These are phyloP conservation scores for Dioszegia aurantiaca DNA, from an alignment of 768 basidiomycete species.

Conservation along the genomic window DNA sequence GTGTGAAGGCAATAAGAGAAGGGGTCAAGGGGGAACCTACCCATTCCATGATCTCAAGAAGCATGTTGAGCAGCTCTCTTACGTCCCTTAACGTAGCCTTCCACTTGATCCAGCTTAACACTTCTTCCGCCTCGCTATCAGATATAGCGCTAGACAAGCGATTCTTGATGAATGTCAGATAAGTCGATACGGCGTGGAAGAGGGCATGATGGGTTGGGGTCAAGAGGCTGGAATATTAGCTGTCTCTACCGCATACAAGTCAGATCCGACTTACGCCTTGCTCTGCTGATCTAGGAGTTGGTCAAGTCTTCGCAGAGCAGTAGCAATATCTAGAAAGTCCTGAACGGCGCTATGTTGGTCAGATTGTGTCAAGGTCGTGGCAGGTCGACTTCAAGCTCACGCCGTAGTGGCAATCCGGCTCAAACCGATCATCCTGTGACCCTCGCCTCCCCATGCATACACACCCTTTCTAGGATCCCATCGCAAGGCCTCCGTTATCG, in stretches of 20 bases:
- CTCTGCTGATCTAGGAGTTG: slow-evolving; percentile 29
- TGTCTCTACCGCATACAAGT: background rate
- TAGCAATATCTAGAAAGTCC: slow-evolving; percentile 31
- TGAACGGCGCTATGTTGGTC: slow-evolving; percentile 15
- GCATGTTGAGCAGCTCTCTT: slow-evolving; percentile 10
- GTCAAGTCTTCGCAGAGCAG: slow-evolving; percentile 34
- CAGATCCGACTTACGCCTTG: slow-evolving; percentile 20
- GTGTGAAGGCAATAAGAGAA: background rate
- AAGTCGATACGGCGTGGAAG: slow-evolving; percentile 34
- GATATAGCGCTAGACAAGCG: slow-evolving; percentile 22
- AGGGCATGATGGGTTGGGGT: slow-evolving; percentile 46
- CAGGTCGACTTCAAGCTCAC: slow-evolving; percentile 16
- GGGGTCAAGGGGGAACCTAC: no score
- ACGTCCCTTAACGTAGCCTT: slow-evolving; percentile 22
- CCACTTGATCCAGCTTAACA: slow-evolving; percentile 25
- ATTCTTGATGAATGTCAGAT: slow-evolving; percentile 35
- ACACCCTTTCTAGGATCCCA: slow-evolving; percentile 27
- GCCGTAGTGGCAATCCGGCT: slow-evolving; percentile 16
- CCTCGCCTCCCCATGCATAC: slow-evolving; percentile 22
- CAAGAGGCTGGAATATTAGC: slow-evolving; percentile 26
- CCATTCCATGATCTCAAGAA: slow-evolving; percentile 41
- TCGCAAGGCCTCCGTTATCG: slow-evolving; percentile 18
- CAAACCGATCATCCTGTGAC: slow-evolving; percentile 18
- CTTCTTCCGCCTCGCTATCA: slow-evolving; percentile 10
- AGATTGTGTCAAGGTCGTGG: slow-evolving; percentile 1